Evolutionary conservation across 805 yeast species (phyloP), one percentile per base, ranked within the genome.

Genomic region (Saturnispora silvae): DNA sequence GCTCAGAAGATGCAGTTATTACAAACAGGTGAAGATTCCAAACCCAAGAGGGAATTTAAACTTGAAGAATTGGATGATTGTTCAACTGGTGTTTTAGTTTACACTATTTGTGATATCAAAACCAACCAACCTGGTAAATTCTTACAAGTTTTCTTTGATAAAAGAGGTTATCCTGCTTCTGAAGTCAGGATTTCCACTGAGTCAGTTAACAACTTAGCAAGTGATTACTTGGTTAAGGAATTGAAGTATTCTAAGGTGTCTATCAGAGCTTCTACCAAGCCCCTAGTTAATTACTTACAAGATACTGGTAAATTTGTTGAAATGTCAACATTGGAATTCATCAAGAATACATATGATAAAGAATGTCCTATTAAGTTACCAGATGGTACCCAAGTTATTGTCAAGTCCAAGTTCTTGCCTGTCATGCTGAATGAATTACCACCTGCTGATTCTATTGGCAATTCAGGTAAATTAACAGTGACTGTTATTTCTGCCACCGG

Each of bases 351-450:
- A n/a, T 85, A 75, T 54, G 63, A 70, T 36, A 63, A 70, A 43
- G 82, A 87, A 22, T 65, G 68, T 37, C 64, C 67, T 3, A 41
- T 86, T 38, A 65, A 70, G 2, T 57, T 86, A 28, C 49, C 51
- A 11, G 42, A 44, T 24, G 81, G 84, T 16, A 56, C 67, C 14
- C 64, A 68, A 20, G 62, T 65, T 5, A 68, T 72, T 15, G 58
- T 86, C 43, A 70, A 65, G 45, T 64, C 75, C 20, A 77, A 84
- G 43, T 89, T 85, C 82, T 70, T 85, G 51, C 98, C 98, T 22
- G 60, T 85, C 9, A 59, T 67, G 31, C 65, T 69, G 37, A 53
- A 70, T 27, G 61, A 64, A 22, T 61, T 89, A 31, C 94, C 94
- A 38, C 72, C 75, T 14, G 67, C 71, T 27, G 98, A 92, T 59